Conservation (phyloP, 768 basidiomycete species). For the Suillus americanus region DNA sequence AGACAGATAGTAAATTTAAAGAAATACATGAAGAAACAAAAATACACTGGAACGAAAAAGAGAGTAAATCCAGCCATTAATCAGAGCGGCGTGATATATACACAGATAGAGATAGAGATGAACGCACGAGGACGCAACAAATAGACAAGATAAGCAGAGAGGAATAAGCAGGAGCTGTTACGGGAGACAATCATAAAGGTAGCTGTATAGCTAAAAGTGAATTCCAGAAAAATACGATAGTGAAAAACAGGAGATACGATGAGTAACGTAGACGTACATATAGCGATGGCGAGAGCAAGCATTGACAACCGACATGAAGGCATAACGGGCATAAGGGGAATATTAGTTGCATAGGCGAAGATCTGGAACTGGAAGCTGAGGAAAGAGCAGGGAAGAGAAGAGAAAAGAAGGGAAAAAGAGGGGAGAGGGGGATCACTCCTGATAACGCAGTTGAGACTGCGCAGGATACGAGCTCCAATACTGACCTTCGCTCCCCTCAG, state of each 20-base stretch:
- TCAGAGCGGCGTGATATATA: not conserved
- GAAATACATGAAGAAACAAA: not conserved
- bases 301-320: not conserved
- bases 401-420: too few relatives aligned
- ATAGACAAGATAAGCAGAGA: not conserved
- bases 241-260: not conserved
- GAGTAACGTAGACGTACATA: slow-evolving; percentile 3
- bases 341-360: not conserved
- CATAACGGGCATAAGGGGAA: not conserved
- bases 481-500: not conserved
- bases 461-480: not conserved
- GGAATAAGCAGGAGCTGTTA: not conserved
- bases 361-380: not conserved
- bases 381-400: not conserved
- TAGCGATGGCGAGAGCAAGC: not conserved
- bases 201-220: not conserved
- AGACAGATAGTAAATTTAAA: not conserved
- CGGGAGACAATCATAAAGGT: not conserved
- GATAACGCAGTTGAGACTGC: not conserved
- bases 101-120: slow-evolving; percentile 3
- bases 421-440: not conserved
- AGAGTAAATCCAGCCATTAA: not conserved
- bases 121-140: not conserved
- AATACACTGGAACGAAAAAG: not conserved
- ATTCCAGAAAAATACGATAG: not conserved